These are phyloP conservation scores for Alternaria brassicicola DNA, from an alignment of 2,329 filamentous ascomycete species.

Conservation along the genomic window DNA sequence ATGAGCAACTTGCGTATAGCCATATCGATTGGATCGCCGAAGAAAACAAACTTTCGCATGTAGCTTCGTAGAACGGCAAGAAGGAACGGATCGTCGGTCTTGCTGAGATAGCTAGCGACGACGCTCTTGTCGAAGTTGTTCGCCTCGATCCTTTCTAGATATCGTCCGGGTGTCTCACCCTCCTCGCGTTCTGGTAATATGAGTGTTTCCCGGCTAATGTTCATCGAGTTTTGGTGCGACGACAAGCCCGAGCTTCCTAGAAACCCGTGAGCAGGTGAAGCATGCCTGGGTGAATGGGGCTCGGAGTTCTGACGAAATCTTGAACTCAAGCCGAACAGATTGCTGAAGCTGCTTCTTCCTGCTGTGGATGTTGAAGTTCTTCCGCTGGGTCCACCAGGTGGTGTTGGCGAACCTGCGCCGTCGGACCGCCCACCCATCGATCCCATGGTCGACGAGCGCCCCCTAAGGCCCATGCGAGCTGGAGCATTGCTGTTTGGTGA, in stretches of 20 bases:
- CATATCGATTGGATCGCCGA: conserved; percentile 98
- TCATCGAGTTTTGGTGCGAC: conserved; percentile 85
- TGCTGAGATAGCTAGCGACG: conserved; percentile 84
- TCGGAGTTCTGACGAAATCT: conserved; percentile 85
- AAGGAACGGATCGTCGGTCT: conserved; percentile 83
- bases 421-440: conserved; percentile 76
- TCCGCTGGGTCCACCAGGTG: conserved; percentile 50
- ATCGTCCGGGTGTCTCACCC: conserved; percentile 88
- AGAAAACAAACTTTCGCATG: conserved; percentile 94
- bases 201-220: conserved; percentile 72
- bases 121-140: conserved; percentile 76
- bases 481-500: conserved; percentile 65
- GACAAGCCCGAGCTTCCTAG: conserved; percentile 72
- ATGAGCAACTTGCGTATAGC: conserved; percentile 92
- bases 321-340: conserved; percentile 76
- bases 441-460: conserved; percentile 87
- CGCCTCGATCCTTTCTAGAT: conserved; percentile 82
- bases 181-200: conserved; percentile 80
- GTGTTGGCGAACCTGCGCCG: conserved; percentile 70
- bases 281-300: conserved; percentile 64
- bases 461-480: conserved; percentile 65
- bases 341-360: conserved; percentile 92
- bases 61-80: conserved; percentile 87
- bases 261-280: conserved; percentile 63
- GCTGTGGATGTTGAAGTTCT: conserved; percentile 81